Conservation (phyloP, 352 stramenopile genomes). For the Phytophthora kernoviae region DNA sequence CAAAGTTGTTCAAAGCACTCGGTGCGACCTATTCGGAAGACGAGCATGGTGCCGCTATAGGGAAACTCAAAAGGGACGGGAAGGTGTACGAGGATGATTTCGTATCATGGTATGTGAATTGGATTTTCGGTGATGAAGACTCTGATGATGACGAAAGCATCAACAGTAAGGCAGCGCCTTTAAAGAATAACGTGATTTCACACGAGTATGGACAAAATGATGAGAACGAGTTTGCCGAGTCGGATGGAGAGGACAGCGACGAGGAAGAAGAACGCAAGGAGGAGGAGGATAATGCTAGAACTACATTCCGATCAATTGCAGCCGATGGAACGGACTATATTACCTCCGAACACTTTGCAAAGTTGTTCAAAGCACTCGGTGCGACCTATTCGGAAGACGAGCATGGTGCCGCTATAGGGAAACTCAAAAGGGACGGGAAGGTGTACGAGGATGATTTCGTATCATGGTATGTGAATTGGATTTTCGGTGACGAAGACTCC, state of each 20-base stretch:
- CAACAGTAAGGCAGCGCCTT: not conserved
- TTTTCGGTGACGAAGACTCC: slow-evolving; percentile 43
- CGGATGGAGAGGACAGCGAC: slow-evolving; percentile 46
- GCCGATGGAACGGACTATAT: slow-evolving; percentile 26
- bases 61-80: slow-evolving; percentile 7
- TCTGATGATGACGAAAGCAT: slow-evolving; percentile 4
- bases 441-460: slow-evolving; percentile 46
- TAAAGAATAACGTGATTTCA: slow-evolving; percentile 6
- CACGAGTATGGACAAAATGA: slow-evolving; percentile 49
- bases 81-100: slow-evolving; percentile 46
- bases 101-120: slow-evolving; percentile 56
- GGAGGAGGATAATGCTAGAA: slow-evolving; percentile 46
- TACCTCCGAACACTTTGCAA: slow-evolving; percentile 34
- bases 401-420: slow-evolving; percentile 26
- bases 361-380: slow-evolving; percentile 52
- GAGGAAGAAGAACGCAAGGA: slow-evolving; percentile 56
- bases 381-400: slow-evolving; percentile 54
- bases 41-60: slow-evolving; percentile 32
- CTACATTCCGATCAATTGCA: slow-evolving; percentile 40
- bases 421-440: slow-evolving; percentile 13
- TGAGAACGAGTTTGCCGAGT: slow-evolving; percentile 52
- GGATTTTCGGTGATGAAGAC: slow-evolving; percentile 46
- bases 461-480: slow-evolving; percentile 58
- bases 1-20: slow-evolving; percentile 50
- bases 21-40: slow-evolving; percentile 54